These are phyloP conservation scores for Cryptococcus maquisensis DNA, from an alignment of 1,284 basidiomycete genomes.

Conservation along the genomic window DNA sequence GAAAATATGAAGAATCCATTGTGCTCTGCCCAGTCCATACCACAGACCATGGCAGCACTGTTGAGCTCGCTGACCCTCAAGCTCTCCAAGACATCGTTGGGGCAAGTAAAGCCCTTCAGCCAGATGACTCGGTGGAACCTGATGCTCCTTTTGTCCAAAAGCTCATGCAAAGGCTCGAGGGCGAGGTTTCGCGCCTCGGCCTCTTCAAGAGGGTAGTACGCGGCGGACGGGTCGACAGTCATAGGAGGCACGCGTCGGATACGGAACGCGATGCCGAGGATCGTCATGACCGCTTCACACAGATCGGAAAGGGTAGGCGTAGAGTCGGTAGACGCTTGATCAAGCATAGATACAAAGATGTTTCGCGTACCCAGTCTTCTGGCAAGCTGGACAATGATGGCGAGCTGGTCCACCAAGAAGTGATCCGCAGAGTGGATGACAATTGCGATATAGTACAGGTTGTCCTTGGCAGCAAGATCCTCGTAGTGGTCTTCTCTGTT, in stretches of 20 bases:
- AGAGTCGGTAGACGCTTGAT: slow-evolving; percentile 86
- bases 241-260: slow-evolving; percentile 81
- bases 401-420: slow-evolving; percentile 92
- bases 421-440: slow-evolving; percentile 94
- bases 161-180: slow-evolving; percentile 81
- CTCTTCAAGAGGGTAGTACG: slow-evolving; percentile 91
- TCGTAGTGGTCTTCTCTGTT: slow-evolving; percentile 77
- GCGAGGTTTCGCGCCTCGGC: slow-evolving; percentile 86
- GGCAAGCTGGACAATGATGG: slow-evolving; percentile 88
- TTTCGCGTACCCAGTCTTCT: slow-evolving; percentile 79
- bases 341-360: slow-evolving; percentile 91
- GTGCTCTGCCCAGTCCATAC: slow-evolving; percentile 98
- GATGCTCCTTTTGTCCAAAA: slow-evolving; percentile 68
- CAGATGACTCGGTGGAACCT: slow-evolving; percentile 85
- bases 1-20: slow-evolving; percentile 95
- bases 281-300: slow-evolving; percentile 83
- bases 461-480: slow-evolving; percentile 71
- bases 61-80: slow-evolving; percentile 82
- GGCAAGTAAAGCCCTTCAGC: slow-evolving; percentile 96
- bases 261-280: slow-evolving; percentile 83
- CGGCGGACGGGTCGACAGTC: slow-evolving; percentile 75
- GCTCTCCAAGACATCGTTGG: slow-evolving; percentile 90
- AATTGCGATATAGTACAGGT: slow-evolving; percentile 88
- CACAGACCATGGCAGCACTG: slow-evolving; percentile 91
- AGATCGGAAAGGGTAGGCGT: slow-evolving; percentile 87